phyloP scores from a whole-genome alignment of 345 rosid species.

The Gossypium raimondii region DNA sequence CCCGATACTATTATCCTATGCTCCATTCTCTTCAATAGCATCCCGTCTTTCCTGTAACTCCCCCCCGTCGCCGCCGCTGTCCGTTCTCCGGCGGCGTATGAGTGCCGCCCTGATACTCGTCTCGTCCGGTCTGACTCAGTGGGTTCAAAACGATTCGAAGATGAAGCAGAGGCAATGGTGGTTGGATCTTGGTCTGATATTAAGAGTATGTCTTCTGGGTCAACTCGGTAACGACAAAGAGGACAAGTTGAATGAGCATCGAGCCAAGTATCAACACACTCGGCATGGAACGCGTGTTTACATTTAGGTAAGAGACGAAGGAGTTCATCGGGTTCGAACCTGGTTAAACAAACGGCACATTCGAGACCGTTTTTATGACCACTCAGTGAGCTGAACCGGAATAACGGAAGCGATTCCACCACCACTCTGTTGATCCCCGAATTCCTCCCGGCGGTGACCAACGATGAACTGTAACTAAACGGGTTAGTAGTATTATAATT shows the following conservation, averaged over 20 bases:
- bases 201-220: constrained; percentile 82
- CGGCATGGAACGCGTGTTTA: constrained; percentile 89
- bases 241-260: constrained; percentile 95
- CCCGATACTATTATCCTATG: constrained; percentile 70
- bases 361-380: constrained; percentile 81
- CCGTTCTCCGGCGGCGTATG: constrained; percentile 68
- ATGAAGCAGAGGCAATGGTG: neutral
- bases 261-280: constrained; percentile 95
- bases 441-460: constrained; percentile 36
- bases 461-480: constrained; percentile 11
- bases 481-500: neutral
- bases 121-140: constrained; percentile 13
- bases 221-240: constrained; percentile 83
- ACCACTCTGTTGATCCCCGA: constrained; percentile 76
- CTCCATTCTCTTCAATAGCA: constrained; percentile 52
- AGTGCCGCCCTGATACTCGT: constrained; percentile 67
- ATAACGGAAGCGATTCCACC: constrained; percentile 73
- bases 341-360: constrained; percentile 73
- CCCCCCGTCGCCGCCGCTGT: constrained; percentile 21
- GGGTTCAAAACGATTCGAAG: neutral
- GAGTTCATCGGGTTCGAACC: constrained; percentile 59
- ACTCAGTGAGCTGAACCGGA: constrained; percentile 65
- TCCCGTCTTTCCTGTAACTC: constrained; percentile 54
- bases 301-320: constrained; percentile 74
- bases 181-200: constrained; percentile 23